Evolutionary conservation across 2,329 filamentous ascomycete species (phyloP), one percentile per base, ranked within the genome.

Genomic region (Bisporella sp.): DNA sequence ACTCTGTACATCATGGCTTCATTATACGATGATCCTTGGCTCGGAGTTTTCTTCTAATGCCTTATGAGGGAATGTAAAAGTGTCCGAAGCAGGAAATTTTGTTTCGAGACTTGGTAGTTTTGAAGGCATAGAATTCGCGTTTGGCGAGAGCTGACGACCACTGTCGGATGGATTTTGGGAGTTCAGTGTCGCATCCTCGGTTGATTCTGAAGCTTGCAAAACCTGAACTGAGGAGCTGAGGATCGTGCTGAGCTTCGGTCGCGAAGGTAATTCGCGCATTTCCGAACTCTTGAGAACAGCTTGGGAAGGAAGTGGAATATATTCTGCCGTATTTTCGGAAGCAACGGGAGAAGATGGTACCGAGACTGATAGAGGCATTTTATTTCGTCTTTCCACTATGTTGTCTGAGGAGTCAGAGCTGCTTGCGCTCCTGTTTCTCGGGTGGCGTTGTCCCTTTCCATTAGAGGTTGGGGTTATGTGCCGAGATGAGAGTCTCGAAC

Each of bases 41-140:
- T 48, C 48, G n/a, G 39, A 39, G 47, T 58, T 55, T 43, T 58
- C 50, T 9, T 49, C 29, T 5, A 53, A 40, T 3, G 46, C 44
- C 21, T 46, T 46, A 69, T 71, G 31, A 77, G 68, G 50, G 69
- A 77, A 33, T 71, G 72, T 59, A 79, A 76, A 43, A 80, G 71
- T 76, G 76, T 31, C 69, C 6, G 77, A 75, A 59, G 79, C 78
- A 8, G 58, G 43, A 45, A 55, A 52, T 47, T 58, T 59, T 5
- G 55, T 49, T 4, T 57, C 50, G 9, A 56, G 47, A 28, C 47
- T 53, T 32, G 46, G 51, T 35, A 61, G 51, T 13, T 54, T 47
- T 32, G 50, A 52, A 30, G 58, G 55, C 54, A 58, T 59, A 4
- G 55, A 46, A 52, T 59, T 58, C 31, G 49, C 54, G 32, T 52